These are phyloP conservation scores for Boletales sp. DNA, from an alignment of 768 basidiomycete genomes.

Conservation along the genomic window DNA sequence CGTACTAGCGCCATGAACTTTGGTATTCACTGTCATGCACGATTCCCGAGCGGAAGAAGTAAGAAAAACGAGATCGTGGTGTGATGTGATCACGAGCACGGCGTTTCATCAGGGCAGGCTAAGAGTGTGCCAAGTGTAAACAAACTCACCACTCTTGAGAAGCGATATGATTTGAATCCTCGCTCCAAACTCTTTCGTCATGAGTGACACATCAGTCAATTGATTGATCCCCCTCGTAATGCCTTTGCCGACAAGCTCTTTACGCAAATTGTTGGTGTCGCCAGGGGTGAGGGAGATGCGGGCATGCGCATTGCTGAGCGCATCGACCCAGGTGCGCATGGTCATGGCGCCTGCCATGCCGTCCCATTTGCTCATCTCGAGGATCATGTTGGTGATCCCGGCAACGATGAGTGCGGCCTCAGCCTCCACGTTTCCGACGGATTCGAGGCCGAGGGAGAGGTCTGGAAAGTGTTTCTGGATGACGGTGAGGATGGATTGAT, in stretches of 20 bases:
- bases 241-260: conserved; percentile 43
- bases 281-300: conserved; percentile 19
- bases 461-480: conserved; percentile 52
- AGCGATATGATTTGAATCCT: conserved; percentile 53
- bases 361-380: conserved; percentile 56
- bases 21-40: conserved; percentile 38
- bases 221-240: conserved; percentile 52
- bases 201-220: conserved; percentile 44
- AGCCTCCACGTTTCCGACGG: conserved; percentile 43
- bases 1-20: conserved; percentile 44
- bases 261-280: conserved; percentile 24
- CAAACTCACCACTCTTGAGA: conserved; percentile 45
- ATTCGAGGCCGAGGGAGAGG: conserved; percentile 42
- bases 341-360: conserved; percentile 55
- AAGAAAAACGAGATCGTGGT: background rate
- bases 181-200: conserved; percentile 53
- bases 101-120: background rate
- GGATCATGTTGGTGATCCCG: conserved; percentile 51
- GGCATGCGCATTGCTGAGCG: conserved; percentile 41
- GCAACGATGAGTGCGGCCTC: conserved; percentile 49
- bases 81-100: conserved; percentile 1
- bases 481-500: conserved; percentile 38
- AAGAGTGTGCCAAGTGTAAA: background rate
- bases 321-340: conserved; percentile 53
- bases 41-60: background rate